These are phyloP conservation scores for Gnaphalium uliginosum DNA, from an alignment of 129 eudicot genomes.

Conservation along the genomic window DNA sequence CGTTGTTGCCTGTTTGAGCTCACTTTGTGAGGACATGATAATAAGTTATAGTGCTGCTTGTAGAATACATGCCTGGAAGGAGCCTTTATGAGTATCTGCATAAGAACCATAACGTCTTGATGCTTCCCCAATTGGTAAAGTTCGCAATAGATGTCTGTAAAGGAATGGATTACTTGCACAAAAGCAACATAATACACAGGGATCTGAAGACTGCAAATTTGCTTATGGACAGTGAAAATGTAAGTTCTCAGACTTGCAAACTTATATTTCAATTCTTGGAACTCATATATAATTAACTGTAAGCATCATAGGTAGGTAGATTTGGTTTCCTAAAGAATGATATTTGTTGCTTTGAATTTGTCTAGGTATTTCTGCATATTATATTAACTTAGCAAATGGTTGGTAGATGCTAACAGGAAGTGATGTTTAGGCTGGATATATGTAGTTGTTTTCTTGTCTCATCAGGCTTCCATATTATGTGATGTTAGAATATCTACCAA, in stretches of 20 bases:
- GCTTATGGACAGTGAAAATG: constrained; percentile 62
- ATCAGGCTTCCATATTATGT: neutral
- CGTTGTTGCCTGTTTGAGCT: neutral
- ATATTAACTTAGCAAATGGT: neutral
- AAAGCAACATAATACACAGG: constrained; percentile 64
- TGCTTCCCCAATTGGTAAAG: constrained; percentile 53
- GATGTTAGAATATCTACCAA: neutral
- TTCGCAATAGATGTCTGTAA: constrained; percentile 72
- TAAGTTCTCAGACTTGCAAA: constrained; percentile 27
- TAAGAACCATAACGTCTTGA: constrained; percentile 43
- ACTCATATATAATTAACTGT: neutral
- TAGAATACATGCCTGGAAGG: constrained; percentile 34
- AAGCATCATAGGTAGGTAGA: neutral
- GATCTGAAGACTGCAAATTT: constrained; percentile 90
- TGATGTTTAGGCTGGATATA: neutral
- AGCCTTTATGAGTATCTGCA: constrained; percentile 73
- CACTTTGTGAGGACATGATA: neutral
- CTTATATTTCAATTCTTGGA: neutral
- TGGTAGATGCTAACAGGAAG: neutral
- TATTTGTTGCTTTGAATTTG: no score
- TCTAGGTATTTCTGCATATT: neutral
- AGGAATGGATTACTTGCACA: constrained; percentile 92
- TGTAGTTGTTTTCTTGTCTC: neutral
- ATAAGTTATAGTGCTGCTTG: constrained; percentile 8
- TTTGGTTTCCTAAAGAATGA: neutral